Base-by-base conservation (phyloP, 495 filamentous ascomycete genomes). In the Cenococcum geophilum region DNA sequence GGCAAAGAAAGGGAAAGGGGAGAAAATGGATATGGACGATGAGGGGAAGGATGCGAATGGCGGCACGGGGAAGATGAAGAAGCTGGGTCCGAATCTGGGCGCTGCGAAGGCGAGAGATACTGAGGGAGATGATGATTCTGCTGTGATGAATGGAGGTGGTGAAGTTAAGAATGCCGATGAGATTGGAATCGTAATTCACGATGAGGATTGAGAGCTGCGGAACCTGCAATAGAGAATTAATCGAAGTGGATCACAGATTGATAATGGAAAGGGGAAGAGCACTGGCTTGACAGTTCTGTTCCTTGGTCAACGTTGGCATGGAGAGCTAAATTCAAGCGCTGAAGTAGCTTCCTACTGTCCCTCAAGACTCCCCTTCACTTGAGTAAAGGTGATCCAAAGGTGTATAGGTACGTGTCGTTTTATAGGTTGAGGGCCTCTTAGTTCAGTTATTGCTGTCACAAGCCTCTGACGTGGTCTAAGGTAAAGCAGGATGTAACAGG, bases 1-100 rank as follows among this genome's bases (percentile, higher is more conserved):
- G 71, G 74, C 55, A 50, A 81, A 77, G 73, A 57, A 60, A 52
- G 64, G 61, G 48, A 63, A 65, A 12, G 66, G 58, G 14, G 32
- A 37, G 23, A 73, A 72, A 45, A 71, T 23, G 23, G 49, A 52
- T 18, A 20, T 9, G 6, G 49, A 52, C 5, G 45, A 49, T 23
- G 49, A 52, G 23, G 49, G 23, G 49, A 23, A 52, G 22, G 49
- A 52, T 22, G 20, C 14, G 22, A 52, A 52, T 9, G 49, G 49
- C 8, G 49, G 25, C 8, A 32, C 21, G 18, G 23, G 49, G 23
- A 52, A 27, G 49, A 52, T 23, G 49, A 52, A 52, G 49, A 52
- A 32, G 49, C 49, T 52, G 49, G 49, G 49, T 1, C 49, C 21
- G 9, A 52, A 27, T 32, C 9, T 52, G 23, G 49, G 18, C 4